Base-by-base conservation (phyloP, 176 grass and related monocot genomes). In the Oryza coarctata region DNA sequence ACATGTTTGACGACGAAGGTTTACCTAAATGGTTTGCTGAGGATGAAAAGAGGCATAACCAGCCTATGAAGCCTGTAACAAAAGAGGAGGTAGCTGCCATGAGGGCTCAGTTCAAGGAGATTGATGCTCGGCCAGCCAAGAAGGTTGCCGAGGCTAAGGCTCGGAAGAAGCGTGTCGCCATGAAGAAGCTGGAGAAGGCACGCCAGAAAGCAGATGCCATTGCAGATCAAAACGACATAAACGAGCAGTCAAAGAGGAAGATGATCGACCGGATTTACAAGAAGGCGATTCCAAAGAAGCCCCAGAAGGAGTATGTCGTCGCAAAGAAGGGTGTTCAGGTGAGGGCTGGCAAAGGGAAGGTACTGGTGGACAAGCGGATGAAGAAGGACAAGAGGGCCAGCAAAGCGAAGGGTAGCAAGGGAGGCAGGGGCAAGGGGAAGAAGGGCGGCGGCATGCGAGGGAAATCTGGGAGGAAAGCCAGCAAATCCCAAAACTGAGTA, bases 101-200 rank as follows among this genome's bases (percentile, higher is more conserved):
- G 96, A 95, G 45, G 83, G 93, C 93, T 26, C 83, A 85, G 73
- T 95, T 99, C 31, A 95, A 82, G 74, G 96, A 99, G 77, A 99
- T 99, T 17, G 96, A 99, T 29, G 91, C 91, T 1, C 87, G 96
- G 2, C 96, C 93, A 6, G 86, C 93, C 3, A 95, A 99, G 87
- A 99, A 99, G 74, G 93, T 95, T 2, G 96, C 96, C 2, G 82
- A 99, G 80, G 96, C 96, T 25, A 99, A 99, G 85, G 96, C 96
- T 7, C 83, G 96, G 36, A 99, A 95, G 91, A 99, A 99, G 73
- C 89, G 87, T 0, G 89, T 74, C 47, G 89, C 74, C 15, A 80
- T 83, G 76, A 99, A 79, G 65, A 92, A 88, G 75, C n/a, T 95
- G 9, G 89, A 93, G 2, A 99, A 94, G 87, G 96, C 87, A 0